Evolutionary conservation across 2,329 filamentous ascomycete species (phyloP).

Genomic region (Fusarium sp.): DNA sequence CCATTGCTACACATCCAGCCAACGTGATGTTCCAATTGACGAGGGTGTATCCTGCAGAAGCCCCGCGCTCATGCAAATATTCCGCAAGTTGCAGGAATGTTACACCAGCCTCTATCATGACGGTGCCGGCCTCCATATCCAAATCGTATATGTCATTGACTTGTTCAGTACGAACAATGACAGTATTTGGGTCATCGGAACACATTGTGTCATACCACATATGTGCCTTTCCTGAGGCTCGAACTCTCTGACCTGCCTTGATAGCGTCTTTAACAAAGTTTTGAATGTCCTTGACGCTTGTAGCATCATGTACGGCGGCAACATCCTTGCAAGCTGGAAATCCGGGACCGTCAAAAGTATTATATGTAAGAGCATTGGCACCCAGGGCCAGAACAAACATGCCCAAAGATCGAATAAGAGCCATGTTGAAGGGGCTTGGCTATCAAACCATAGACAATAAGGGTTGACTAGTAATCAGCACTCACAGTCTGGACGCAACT

Average conservation of each 20-base stretch:
- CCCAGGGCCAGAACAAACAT: not conserved
- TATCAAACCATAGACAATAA: not conserved
- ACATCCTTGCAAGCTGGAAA: constrained; percentile 15
- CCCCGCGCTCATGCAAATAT: constrained; percentile 2
- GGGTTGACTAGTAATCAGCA: not conserved
- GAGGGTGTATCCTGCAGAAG: constrained; percentile 5
- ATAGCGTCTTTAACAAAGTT: constrained; percentile 3
- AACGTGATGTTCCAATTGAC: constrained; percentile 20
- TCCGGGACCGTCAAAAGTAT: constrained; percentile 6
- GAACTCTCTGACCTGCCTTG: not conserved
- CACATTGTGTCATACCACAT: constrained; percentile 28
- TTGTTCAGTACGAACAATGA: constrained; percentile 11
- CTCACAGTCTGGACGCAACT: fast-evolving
- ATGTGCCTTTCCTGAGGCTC: constrained; percentile 1
- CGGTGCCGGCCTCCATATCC: not conserved
- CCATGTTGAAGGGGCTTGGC: not conserved
- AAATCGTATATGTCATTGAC: constrained; percentile 12
- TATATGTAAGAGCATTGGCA: not conserved
- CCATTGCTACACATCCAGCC: constrained; percentile 3
- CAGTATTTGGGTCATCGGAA: not conserved
- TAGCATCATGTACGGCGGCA: not conserved
- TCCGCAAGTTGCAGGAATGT: constrained; percentile 3
- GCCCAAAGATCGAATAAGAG: not conserved
- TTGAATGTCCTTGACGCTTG: constrained; percentile 17
- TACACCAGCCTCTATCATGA: constrained; percentile 11